Percentiles rank a stretch among this genome's conserved stretches.
These are phyloP conservation scores for Moesziomyces parantarcticus DNA, from an alignment of 1,284 basidiomycete species.

Conservation along the genomic window DNA sequence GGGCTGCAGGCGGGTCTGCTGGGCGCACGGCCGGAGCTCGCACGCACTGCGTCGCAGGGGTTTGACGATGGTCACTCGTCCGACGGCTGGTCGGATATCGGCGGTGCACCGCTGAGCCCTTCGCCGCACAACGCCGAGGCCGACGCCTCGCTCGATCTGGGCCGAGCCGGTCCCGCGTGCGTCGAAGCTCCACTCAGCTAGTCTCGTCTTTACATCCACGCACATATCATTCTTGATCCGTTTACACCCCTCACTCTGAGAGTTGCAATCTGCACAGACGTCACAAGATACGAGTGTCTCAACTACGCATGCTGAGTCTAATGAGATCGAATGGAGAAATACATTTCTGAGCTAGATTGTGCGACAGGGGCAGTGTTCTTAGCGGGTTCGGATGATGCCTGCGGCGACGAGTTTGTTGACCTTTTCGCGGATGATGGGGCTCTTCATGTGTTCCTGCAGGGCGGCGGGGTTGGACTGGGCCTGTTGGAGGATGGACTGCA, in stretches of 20 bases:
- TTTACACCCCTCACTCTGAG: too few relatives aligned
- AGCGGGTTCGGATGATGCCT: slow-evolving; percentile 78
- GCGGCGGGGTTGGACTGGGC: slow-evolving; percentile 89
- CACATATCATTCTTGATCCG: too few relatives aligned
- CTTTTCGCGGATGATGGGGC: slow-evolving; percentile 79
- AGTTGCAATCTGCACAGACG: too few relatives aligned
- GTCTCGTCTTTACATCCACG: too few relatives aligned
- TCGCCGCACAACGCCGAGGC: background rate
- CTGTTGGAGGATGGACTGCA: slow-evolving; percentile 85
- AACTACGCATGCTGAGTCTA: too few relatives aligned
- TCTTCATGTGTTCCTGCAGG: slow-evolving; percentile 97
- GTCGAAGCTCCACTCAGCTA: background rate
- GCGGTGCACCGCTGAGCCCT: slow-evolving; percentile 28
- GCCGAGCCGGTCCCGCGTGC: background rate
- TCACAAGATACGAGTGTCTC: background rate
- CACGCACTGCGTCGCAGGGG: background rate
- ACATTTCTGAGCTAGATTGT: background rate
- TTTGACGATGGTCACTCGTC: slow-evolving; percentile 21
- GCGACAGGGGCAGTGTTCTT: slow-evolving; percentile 5
- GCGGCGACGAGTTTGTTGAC: slow-evolving; percentile 93
- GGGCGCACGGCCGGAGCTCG: background rate
- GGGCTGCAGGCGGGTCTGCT: background rate
- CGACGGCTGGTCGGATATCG: slow-evolving; percentile 57
- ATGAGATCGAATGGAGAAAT: background rate
- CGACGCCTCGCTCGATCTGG: background rate